Evolutionary conservation across 2,329 filamentous ascomycete genomes (phyloP), one percentile per base, ranked within the genome.

Genomic region (Ceratocystis destructans): DNA sequence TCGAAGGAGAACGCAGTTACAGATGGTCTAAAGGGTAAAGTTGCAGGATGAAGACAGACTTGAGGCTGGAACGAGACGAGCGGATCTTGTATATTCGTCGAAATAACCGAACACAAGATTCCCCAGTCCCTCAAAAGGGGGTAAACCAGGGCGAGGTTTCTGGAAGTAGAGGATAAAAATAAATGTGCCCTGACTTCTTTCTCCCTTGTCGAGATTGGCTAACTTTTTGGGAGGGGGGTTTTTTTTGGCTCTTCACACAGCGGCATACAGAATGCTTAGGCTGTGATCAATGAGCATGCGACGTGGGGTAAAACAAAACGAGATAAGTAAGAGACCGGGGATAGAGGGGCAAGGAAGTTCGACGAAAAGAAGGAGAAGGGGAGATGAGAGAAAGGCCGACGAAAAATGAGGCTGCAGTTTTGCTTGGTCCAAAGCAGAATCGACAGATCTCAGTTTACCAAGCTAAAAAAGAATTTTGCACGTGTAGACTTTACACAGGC

Each of bases 281-380:
- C 41, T 66, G 31, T 62, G 64, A 66, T 64, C 31, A 28, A 31
- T 64, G 48, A 8, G 6, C 41, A 62, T 61, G 64, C 55, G 57
- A 66, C 64, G 64, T 66, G 64, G 64, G 64, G 64, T 66, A 66
- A 41, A 59, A 44, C 48, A 48, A 28, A 62, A 37, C 45, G 46
- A 45, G 41, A 37, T 5, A 33, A 59, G 55, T 37, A 31, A 59
- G 31, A 59, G 63, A 48, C 57, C 55, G 20, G n/a, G 37, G 20
- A 55, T 66, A 57, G 64, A 65, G 53, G 64, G 57, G 57, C 44
- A 66, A 6, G 28, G 28, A 62, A 62, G 8, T 7, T 28, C 17
- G 6, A 62, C 15, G 25, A 28, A 59, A 59, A 31, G 25, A 28
- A 59, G 33, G 17, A 12, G 55, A 59, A 10, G 28, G 3, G 55